Base-by-base conservation (phyloP, 345 rosid species). In the Gossypium sturtianum region DNA sequence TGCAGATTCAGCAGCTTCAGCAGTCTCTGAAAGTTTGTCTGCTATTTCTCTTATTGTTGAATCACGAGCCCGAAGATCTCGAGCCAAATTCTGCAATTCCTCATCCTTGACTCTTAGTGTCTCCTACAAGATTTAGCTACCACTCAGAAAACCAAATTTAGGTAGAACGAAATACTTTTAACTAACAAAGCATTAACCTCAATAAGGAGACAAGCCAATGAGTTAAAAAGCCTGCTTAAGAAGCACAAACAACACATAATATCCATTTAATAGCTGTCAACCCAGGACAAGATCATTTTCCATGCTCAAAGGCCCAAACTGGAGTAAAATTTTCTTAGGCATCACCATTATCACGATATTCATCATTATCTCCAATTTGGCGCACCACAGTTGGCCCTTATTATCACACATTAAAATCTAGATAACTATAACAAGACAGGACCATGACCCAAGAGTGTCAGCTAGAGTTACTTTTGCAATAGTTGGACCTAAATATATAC, bases 1-100 rank as follows among this genome's bases (percentile, higher is more conserved):
- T 9, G 99, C 99, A 80, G 89, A 89, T 84, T 93, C 97, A 70
- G 98, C 98, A 79, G 99, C 98, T 84, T 96, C 99, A 72, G 99
- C 97, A 4, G 99, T 93, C 87, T 93, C 98, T 38, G 97, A 78
- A 48, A 96, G 85, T 81, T 90, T 93, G 20, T 96, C 97, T 22
- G 98, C 99, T 77, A 96, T 88, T 47, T 93, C 95, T 77, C 84
- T 96, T 65, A 96, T 95, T 29, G 86, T 93, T 74, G 97, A 90
- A 84, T 95, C 98, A 45, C 91, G 91, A 57, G 99, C 92, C 76
- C 98, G 97, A 77, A 95, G 76, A 59, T 92, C 93, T 74, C 97
- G 78, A 1, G 97, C 97, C 82, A 93, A 80, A 83, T 88, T 96
- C 70, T 89, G 97, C 76, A 96, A 81, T 75, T 96, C 99, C 83